These are phyloP conservation scores for Entomortierella chlamydospora DNA, from an alignment of 192 early-diverging fungal genomes.

Conservation along the genomic window DNA sequence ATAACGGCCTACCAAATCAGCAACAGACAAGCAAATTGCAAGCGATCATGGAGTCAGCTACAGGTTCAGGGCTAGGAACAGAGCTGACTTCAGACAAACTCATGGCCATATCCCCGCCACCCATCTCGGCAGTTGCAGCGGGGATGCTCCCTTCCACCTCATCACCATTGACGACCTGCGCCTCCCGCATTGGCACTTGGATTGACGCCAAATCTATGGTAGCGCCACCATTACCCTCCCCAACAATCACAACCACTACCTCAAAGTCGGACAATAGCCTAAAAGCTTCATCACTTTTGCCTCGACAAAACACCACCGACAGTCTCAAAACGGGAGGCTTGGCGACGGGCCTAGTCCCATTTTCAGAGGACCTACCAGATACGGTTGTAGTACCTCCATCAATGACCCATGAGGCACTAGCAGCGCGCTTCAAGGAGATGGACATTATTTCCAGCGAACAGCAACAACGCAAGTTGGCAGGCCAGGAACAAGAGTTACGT, in stretches of 20 bases:
- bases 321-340: not conserved
- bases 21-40: conserved; percentile 1
- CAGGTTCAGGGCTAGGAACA: not conserved
- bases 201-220: conserved; percentile 26
- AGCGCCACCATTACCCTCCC: conserved; percentile 27
- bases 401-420: conserved; percentile 49
- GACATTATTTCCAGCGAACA: conserved; percentile 31
- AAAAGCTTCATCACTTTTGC: conserved; percentile 4
- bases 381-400: conserved; percentile 20
- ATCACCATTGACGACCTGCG: not conserved
- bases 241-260: conserved; percentile 20
- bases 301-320: not conserved
- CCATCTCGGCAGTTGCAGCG: conserved; percentile 29
- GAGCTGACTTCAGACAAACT: not conserved
- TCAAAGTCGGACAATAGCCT: conserved; percentile 25
- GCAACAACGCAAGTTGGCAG: not conserved
- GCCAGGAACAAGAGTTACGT: conserved; percentile 25
- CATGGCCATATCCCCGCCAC: conserved; percentile 1
- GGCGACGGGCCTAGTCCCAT: not conserved
- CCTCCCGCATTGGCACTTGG: conserved; percentile 30
- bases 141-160: conserved; percentile 6
- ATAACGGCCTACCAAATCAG: not conserved
- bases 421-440: conserved; percentile 54
- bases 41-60: not conserved
- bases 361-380: conserved; percentile 26